Percentiles rank a stretch among this genome's conserved stretches.
phyloP scores from a whole-genome alignment of 1,284 basidiomycete species.

The Chalciporus sp. region DNA sequence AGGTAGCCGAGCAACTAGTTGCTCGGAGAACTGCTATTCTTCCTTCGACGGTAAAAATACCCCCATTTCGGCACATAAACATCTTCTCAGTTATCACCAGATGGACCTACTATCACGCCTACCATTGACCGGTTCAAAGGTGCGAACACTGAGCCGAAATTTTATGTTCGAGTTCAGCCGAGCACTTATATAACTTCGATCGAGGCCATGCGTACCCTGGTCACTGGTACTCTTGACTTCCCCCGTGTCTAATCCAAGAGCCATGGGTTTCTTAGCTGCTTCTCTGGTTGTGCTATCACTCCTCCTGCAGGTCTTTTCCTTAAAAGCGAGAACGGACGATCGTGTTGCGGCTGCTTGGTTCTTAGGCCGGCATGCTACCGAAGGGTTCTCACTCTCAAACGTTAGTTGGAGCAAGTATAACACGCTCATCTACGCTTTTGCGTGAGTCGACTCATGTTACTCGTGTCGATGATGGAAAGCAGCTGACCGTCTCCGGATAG shows the following conservation, averaged over 20 bases:
- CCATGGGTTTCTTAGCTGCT: constrained; percentile 12
- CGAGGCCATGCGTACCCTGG: background rate
- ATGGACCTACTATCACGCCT: too few relatives aligned
- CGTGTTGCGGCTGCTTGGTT: constrained; percentile 30
- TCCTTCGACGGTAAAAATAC: too few relatives aligned
- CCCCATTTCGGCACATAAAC: too few relatives aligned
- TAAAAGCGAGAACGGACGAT: background rate
- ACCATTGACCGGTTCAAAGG: background rate
- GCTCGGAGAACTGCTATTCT: too few relatives aligned
- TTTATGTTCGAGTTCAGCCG: background rate
- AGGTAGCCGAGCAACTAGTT: too few relatives aligned
- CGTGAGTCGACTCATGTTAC: constrained; percentile 12
- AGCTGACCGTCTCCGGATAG: constrained; percentile 29
- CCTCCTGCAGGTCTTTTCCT: constrained; percentile 4
- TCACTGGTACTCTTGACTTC: background rate
- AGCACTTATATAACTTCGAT: constrained; percentile 7
- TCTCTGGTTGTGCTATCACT: constrained; percentile 12
- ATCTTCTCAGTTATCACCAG: too few relatives aligned
- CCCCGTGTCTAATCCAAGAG: too few relatives aligned
- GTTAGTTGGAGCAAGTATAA: constrained; percentile 55
- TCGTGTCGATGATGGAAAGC: background rate
- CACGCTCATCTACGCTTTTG: constrained; percentile 50
- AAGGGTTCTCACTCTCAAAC: constrained; percentile 45
- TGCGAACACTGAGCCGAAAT: background rate
- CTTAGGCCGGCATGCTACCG: constrained; percentile 47